A percentile compares a stretch with the other conserved stretches of the same genome.
Evolutionary conservation across 306 rosid species (phyloP).

Genomic region (Rubus idaeus): DNA sequence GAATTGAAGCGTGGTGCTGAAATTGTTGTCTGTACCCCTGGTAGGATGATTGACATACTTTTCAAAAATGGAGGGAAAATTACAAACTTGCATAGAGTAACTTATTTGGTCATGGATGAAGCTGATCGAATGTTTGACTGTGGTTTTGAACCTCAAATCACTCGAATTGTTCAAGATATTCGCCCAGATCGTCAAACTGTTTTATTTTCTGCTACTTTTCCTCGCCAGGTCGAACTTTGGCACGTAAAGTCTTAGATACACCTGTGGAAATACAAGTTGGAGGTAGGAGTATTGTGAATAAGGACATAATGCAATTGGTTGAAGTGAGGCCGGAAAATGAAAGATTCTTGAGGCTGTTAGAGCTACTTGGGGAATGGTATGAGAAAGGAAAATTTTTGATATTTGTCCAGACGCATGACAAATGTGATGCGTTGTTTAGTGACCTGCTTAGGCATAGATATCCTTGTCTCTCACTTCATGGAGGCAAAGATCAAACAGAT

Average conservation of each 20-base stretch:
- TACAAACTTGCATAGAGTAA: slow-evolving; percentile 83
- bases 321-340: slow-evolving; percentile 84
- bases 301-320: slow-evolving; percentile 74
- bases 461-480: slow-evolving; percentile 82
- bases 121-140: slow-evolving; percentile 40
- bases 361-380: slow-evolving; percentile 85
- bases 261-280: slow-evolving; percentile 93
- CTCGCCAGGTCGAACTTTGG: slow-evolving; percentile 89
- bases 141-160: slow-evolving; percentile 93
- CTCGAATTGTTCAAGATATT: slow-evolving; percentile 84
- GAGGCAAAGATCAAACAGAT: slow-evolving; percentile 88
- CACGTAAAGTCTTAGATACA: slow-evolving; percentile 72
- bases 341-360: slow-evolving; percentile 76
- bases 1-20: slow-evolving; percentile 92
- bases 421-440: slow-evolving; percentile 80
- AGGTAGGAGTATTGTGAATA: slow-evolving; percentile 92
- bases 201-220: slow-evolving; percentile 88
- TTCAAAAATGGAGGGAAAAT: slow-evolving; percentile 92
- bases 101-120: slow-evolving; percentile 90
- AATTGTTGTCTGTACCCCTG: slow-evolving; percentile 93
- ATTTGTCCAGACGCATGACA: slow-evolving; percentile 88
- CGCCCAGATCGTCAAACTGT: slow-evolving; percentile 86
- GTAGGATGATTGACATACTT: slow-evolving; percentile 92
- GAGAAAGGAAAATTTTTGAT: slow-evolving; percentile 86
- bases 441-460: slow-evolving; percentile 74